Evolutionary conservation across 2,329 filamentous ascomycete species (phyloP).

Genomic region (Scytalidium lignicola): DNA sequence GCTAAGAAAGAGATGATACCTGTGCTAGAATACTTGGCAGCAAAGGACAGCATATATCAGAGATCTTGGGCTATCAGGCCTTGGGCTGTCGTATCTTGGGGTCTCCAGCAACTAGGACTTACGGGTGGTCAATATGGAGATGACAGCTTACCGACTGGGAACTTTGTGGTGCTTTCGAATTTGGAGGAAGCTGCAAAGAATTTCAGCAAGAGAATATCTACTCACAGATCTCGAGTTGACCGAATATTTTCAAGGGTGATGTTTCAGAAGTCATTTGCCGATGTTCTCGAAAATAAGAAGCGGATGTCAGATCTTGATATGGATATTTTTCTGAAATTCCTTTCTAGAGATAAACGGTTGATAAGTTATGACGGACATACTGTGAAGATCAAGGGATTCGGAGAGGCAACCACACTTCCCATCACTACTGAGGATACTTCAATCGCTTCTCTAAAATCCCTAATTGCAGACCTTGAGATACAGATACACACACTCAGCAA

Average conservation of each 20-base stretch:
- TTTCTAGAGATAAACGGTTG: constrained; percentile 60
- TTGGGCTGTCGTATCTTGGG: constrained; percentile 71
- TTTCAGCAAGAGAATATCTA: constrained; percentile 40
- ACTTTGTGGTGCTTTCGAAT: constrained; percentile 62
- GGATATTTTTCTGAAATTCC: constrained; percentile 63
- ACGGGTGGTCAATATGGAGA: constrained; percentile 40
- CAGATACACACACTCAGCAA: constrained; percentile 63
- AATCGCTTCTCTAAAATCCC: constrained; percentile 76
- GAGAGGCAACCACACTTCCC: constrained; percentile 34
- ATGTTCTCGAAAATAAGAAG: constrained; percentile 42
- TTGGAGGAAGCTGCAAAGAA: constrained; percentile 53
- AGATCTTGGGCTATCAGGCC: constrained; percentile 58
- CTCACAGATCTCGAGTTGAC: constrained; percentile 51
- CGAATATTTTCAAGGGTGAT: constrained; percentile 62
- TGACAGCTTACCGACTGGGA: constrained; percentile 54
- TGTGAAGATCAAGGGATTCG: constrained; percentile 64
- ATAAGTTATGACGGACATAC: constrained; percentile 60
- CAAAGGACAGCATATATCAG: constrained; percentile 67
- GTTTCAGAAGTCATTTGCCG: constrained; percentile 55
- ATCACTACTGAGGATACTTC: constrained; percentile 76
- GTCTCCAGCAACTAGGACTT: constrained; percentile 64
- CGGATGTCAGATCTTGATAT: constrained; percentile 59
- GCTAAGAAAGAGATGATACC: constrained; percentile 65
- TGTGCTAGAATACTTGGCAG: constrained; percentile 60
- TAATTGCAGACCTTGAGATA: constrained; percentile 69